These are phyloP conservation scores for Monosporascus sp. DNA, from an alignment of 2,329 filamentous ascomycete species.

Conservation along the genomic window DNA sequence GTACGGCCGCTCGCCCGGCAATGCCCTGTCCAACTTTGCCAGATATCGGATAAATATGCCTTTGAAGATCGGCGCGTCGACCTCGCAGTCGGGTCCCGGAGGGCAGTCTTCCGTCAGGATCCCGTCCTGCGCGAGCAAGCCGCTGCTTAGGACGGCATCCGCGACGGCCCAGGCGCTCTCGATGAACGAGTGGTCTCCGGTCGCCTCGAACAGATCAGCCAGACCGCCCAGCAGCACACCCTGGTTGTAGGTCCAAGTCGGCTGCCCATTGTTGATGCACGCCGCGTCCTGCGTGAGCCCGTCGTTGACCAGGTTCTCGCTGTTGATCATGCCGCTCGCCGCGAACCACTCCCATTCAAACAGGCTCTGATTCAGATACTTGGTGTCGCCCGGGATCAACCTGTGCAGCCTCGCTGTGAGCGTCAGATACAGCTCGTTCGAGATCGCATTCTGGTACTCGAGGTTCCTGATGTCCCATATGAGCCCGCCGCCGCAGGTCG, in stretches of 20 bases:
- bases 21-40: conserved; percentile 40
- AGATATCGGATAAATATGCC: conserved; percentile 57
- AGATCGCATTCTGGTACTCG: conserved; percentile 36
- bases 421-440: conserved; percentile 42
- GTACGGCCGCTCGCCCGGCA: conserved; percentile 36
- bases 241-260: conserved; percentile 48
- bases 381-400: conserved; percentile 28
- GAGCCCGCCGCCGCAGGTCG: conserved; percentile 35
- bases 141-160: conserved; percentile 27
- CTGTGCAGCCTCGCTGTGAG: conserved; percentile 39
- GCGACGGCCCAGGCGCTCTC: conserved; percentile 19
- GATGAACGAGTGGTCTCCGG: conserved; percentile 18
- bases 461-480: conserved; percentile 40
- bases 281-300: conserved; percentile 30
- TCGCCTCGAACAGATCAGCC: conserved; percentile 43
- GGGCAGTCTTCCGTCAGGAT: conserved; percentile 38
- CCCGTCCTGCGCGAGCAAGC: conserved; percentile 29
- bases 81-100: conserved; percentile 24
- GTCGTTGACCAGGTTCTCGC: conserved; percentile 35
- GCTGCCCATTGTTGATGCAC: conserved; percentile 24
- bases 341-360: conserved; percentile 39
- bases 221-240: conserved; percentile 56
- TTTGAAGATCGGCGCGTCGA: conserved; percentile 51
- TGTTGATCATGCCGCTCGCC: conserved; percentile 35
- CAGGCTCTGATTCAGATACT: conserved; percentile 35